Evolutionary conservation across 805 yeast species (phyloP), one percentile per base, ranked within the genome.

Genomic region (Yamadazyma endophytica): DNA sequence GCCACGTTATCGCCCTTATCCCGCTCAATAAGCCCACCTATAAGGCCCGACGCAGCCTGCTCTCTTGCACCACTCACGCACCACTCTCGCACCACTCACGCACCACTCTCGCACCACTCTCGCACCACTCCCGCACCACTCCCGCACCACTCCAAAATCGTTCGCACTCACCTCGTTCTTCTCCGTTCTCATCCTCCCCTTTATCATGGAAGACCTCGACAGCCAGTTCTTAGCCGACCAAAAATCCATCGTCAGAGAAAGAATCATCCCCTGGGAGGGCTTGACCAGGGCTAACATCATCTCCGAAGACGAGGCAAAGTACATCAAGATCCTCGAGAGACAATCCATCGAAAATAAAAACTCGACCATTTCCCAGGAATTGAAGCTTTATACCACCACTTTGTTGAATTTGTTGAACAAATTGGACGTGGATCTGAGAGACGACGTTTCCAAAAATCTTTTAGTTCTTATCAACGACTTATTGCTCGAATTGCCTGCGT

Each of bases 231-330:
- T 85, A 49, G 69, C 71, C 36, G 89, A 81, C 46, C 71, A 80
- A 32, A 69, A 81, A 45, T 67, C 71, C 42, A 77, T 76, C 39
- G 79, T 87, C 41, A 70, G 92, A 47, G 80, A 84, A 38, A 75
- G 92, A 42, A 79, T 89, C 19, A 75, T 88, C 34, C 94, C 95
- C 19, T 89, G 97, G 97, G 94, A 85, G 49, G 94, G 94, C 7
- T 77, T 83, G 46, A 79, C 84, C 8, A 71, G 95, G 33, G 79
- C 89, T 13, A 78, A 75, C 28, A 73, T 79, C 26, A 66, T 89
- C 22, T 61, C 79, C 26, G 71, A 70, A 30, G 76, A 75, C 39
- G 92, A 86, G 52, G 90, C 89, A 8, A 70, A 70, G 31, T 60
- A 70, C 27, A 64, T 78, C 45, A 75, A 75, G 50, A 58, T 65